Evolutionary conservation across 148 eudicot genomes (phyloP).

Genomic region (Silene latifolia): DNA sequence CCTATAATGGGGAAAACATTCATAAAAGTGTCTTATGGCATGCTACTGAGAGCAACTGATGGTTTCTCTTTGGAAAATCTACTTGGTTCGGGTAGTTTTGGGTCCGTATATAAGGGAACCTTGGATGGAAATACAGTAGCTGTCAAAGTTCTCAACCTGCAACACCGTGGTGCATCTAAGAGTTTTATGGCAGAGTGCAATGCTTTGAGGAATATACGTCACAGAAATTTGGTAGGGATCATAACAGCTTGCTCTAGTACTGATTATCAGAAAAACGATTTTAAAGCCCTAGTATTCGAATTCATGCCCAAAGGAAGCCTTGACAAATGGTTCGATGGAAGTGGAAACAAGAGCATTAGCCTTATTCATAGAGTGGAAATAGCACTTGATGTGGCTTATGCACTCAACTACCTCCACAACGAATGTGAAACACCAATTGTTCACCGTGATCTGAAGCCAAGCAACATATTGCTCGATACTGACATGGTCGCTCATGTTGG

Average conservation of each 20-base stretch:
- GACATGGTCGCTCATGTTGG: slow-evolving; percentile 15
- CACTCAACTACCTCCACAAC: slow-evolving; percentile 31
- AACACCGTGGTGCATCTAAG: slow-evolving; percentile 24
- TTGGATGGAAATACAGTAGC: slow-evolving; percentile 23
- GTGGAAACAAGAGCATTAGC: slow-evolving; percentile 10
- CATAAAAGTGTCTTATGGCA: slow-evolving; percentile 23
- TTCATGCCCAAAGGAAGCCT: slow-evolving; percentile 12
- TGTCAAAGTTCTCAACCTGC: slow-evolving; percentile 33
- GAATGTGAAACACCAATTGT: slow-evolving; percentile 18
- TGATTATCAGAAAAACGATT: slow-evolving; percentile 24
- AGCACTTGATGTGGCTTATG: slow-evolving; percentile 27
- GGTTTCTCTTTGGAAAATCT: slow-evolving; percentile 24
- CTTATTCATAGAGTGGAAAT: slow-evolving; percentile 13
- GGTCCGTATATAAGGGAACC: slow-evolving; percentile 1
- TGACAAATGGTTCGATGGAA: slow-evolving; percentile 16
- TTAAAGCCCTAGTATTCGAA: not conserved
- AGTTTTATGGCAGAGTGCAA: slow-evolving; percentile 38
- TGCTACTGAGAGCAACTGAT: slow-evolving; percentile 31
- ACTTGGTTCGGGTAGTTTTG: slow-evolving; percentile 27
- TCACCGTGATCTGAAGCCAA: slow-evolving; percentile 38
- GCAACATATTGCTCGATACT: slow-evolving; percentile 20
- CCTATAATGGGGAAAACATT: slow-evolving; percentile 1
- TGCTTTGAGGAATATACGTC: slow-evolving; percentile 28
- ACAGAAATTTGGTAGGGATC: slow-evolving; percentile 25
- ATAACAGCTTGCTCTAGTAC: slow-evolving; percentile 35